Evolutionary conservation across 331 rosid genomes (phyloP).

Genomic region (Stylosanthes scabra): DNA sequence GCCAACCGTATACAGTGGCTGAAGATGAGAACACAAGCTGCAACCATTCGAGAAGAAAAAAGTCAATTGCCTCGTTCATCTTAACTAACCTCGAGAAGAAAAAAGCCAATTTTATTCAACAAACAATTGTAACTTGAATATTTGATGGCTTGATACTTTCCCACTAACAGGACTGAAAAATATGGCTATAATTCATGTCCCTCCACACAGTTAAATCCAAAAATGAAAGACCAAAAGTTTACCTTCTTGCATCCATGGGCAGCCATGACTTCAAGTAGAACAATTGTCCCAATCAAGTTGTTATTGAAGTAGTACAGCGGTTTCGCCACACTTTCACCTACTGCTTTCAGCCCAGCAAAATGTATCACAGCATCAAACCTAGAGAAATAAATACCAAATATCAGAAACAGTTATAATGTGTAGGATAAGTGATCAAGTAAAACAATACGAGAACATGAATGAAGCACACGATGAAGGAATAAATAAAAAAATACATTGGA

Average conservation of each 20-base stretch:
- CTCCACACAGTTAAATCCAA: constrained; percentile 24
- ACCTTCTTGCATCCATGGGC: constrained; percentile 94
- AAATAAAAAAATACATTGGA: not conserved
- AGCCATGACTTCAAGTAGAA: constrained; percentile 90
- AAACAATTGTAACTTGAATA: not conserved
- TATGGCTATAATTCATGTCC: not conserved
- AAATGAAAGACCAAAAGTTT: not conserved
- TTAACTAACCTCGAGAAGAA: constrained; percentile 28
- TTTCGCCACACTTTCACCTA: constrained; percentile 89
- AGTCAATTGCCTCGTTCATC: constrained; percentile 28
- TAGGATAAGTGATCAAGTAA: not conserved
- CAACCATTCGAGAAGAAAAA: constrained; percentile 42
- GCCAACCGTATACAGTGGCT: constrained; percentile 98
- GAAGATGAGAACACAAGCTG: constrained; percentile 98
- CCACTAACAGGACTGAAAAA: constrained; percentile 6
- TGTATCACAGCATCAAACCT: constrained; percentile 95
- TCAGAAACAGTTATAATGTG: constrained; percentile 16
- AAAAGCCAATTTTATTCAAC: constrained; percentile 25
- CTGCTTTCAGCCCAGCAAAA: constrained; percentile 95
- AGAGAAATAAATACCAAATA: constrained; percentile 19
- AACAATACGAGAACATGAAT: constrained; percentile 6
- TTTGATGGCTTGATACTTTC: not conserved
- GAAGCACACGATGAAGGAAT: constrained; percentile 1
- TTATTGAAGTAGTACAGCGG: constrained; percentile 79
- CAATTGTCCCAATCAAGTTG: constrained; percentile 83